Evolutionary conservation across 345 rosid species (phyloP).

Genomic region (Bretschneidera sinensis): DNA sequence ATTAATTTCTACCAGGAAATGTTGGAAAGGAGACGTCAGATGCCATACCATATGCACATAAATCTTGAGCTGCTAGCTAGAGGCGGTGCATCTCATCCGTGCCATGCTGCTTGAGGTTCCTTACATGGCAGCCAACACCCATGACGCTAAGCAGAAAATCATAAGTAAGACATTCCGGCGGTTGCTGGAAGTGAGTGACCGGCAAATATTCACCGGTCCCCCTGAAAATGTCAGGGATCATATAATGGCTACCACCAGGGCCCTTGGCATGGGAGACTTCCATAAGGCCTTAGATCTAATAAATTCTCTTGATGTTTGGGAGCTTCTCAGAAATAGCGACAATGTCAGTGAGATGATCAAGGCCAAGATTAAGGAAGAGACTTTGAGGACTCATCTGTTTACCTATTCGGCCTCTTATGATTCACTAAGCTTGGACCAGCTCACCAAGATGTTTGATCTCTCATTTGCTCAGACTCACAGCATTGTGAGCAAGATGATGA

Average conservation of each 20-base stretch:
- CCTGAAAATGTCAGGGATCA: slow-evolving; percentile 91
- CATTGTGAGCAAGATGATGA: slow-evolving; percentile 84
- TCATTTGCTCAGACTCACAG: slow-evolving; percentile 52
- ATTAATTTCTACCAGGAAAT: slow-evolving; percentile 56
- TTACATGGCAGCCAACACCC: slow-evolving; percentile 75
- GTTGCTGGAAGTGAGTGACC: slow-evolving; percentile 69
- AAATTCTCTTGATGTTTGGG: slow-evolving; percentile 79
- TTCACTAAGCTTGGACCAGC: slow-evolving; percentile 61
- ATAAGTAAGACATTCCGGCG: slow-evolving; percentile 87
- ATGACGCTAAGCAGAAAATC: slow-evolving; percentile 58
- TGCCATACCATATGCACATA: slow-evolving; percentile 98
- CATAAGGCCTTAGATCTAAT: slow-evolving; percentile 58
- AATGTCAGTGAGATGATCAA: slow-evolving; percentile 63
- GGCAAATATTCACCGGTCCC: slow-evolving; percentile 80
- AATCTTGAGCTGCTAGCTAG: slow-evolving; percentile 93
- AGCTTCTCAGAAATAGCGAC: slow-evolving; percentile 56
- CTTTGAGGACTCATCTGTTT: slow-evolving; percentile 72
- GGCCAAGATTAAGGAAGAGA: slow-evolving; percentile 84
- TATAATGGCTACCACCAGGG: slow-evolving; percentile 84
- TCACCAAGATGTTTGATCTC: slow-evolving; percentile 74
- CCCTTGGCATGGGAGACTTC: slow-evolving; percentile 70
- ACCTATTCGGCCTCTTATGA: slow-evolving; percentile 60
- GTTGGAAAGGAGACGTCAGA: slow-evolving; percentile 87
- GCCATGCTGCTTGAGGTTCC: slow-evolving; percentile 98
- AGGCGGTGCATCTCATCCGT: slow-evolving; percentile 82